These are phyloP conservation scores for Neurospora terricola DNA, from an alignment of 495 filamentous ascomycete species.

Conservation along the genomic window DNA sequence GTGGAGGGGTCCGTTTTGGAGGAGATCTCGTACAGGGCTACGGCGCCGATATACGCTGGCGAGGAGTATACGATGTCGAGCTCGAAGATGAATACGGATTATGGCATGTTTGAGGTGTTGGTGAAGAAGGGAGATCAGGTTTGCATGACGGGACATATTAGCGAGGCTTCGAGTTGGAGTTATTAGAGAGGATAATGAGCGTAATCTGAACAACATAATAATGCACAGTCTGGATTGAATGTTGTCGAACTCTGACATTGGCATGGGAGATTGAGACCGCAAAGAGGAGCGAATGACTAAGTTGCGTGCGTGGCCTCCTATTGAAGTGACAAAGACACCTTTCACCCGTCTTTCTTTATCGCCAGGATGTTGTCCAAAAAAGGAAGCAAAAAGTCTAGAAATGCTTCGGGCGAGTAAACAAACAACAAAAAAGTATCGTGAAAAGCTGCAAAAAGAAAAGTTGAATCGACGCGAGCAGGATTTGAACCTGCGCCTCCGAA, in stretches of 20 bases:
- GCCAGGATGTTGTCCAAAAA: not conserved
- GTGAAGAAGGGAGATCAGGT: not conserved
- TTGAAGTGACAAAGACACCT: not conserved
- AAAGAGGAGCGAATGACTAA: not conserved
- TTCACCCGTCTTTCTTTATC: not conserved
- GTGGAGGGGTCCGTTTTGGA: slow-evolving; percentile 8
- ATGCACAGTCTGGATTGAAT: not conserved
- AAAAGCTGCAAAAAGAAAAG: not conserved
- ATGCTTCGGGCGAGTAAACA: not conserved
- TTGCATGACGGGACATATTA: not conserved
- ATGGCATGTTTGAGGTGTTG: not conserved
- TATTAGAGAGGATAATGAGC: not conserved
- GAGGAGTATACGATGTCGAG: slow-evolving; percentile 34
- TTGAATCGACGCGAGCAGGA: not conserved
- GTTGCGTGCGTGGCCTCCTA: not conserved
- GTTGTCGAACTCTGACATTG: not conserved
- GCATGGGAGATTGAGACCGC: not conserved
- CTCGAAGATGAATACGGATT: not conserved
- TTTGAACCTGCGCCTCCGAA: not conserved
- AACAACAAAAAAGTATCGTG: not conserved
- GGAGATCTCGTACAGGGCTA: slow-evolving; percentile 43
- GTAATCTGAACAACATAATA: not conserved
- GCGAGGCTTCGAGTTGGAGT: not conserved
- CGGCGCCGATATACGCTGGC: slow-evolving; percentile 50
- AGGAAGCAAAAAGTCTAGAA: not conserved